phyloP scores from a whole-genome alignment of 768 basidiomycete genomes.

The Calvatia gigantea region DNA sequence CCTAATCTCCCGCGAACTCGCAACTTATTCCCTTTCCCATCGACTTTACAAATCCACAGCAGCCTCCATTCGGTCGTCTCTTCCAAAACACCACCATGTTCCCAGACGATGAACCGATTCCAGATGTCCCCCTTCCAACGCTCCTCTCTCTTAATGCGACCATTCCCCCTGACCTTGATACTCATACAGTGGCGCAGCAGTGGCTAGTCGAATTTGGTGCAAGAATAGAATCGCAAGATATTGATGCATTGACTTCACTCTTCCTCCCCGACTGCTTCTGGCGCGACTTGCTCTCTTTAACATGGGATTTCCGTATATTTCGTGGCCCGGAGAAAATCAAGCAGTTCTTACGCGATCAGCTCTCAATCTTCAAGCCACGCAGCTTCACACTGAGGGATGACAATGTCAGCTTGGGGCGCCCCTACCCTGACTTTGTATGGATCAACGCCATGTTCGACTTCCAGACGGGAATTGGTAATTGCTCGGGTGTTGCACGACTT shows the following conservation, averaged over 20 bases:
- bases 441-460: constrained; percentile 46
- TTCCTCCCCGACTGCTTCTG: constrained; percentile 30
- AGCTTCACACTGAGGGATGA: constrained; percentile 28
- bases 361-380: constrained; percentile 24
- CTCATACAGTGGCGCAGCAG: constrained; percentile 18
- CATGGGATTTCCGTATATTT: constrained; percentile 53
- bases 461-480: constrained; percentile 36
- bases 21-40: neutral
- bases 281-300: constrained; percentile 50
- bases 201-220: constrained; percentile 25
- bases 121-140: constrained; percentile 22
- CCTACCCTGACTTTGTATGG: constrained; percentile 41
- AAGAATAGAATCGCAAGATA: constrained; percentile 15
- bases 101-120: neutral
- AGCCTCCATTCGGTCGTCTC: neutral
- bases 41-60: neutral
- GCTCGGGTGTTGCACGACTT: constrained; percentile 42
- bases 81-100: neutral
- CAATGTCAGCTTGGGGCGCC: constrained; percentile 26
- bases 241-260: constrained; percentile 15
- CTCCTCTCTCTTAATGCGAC: constrained; percentile 23
- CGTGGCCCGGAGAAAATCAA: constrained; percentile 31
- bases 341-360: constrained; percentile 35
- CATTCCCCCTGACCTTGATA: constrained; percentile 19
- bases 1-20: too few species aligned